Percentiles rank a stretch among this genome's conserved stretches.
Conservation (phyloP, 768 basidiomycete genomes). For the Pleurotus tuoliensis region DNA sequence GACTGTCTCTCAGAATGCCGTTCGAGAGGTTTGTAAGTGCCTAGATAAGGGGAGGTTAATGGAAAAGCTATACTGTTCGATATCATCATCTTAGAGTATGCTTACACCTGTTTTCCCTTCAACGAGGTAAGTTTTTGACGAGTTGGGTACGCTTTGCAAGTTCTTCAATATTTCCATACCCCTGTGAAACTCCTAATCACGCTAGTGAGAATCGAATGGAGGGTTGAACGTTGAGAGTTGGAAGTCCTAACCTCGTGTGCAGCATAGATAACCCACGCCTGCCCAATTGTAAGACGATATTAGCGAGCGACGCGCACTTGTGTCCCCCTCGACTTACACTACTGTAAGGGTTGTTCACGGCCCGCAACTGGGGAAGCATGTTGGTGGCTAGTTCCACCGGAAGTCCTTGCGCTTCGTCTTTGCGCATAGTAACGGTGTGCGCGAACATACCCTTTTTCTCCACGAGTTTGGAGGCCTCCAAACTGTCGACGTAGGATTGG, state of each 20-base stretch:
- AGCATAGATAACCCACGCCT: slow-evolving; percentile 29
- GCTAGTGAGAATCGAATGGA: background rate
- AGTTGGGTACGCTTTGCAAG: background rate
- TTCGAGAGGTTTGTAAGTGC: slow-evolving; percentile 26
- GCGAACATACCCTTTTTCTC: background rate
- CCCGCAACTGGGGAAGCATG: slow-evolving; percentile 4
- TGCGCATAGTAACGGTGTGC: background rate
- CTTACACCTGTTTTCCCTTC: background rate
- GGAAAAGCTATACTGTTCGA: background rate
- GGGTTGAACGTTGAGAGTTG: background rate
- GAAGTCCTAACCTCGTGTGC: slow-evolving; percentile 25
- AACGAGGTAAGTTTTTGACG: background rate
- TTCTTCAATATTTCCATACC: slow-evolving; percentile 18
- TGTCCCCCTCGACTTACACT: background rate
- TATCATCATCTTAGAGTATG: background rate
- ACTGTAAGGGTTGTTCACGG: background rate
- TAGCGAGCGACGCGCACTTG: background rate
- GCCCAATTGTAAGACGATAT: background rate
- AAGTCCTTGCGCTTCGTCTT: slow-evolving; percentile 5
- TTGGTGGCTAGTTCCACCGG: slow-evolving; percentile 7
- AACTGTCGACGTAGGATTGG: slow-evolving; percentile 26
- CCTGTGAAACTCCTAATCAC: slow-evolving; percentile 25
- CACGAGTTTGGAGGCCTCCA: slow-evolving; percentile 20
- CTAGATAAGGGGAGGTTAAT: slow-evolving; percentile 14
- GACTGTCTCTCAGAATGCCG: slow-evolving; percentile 31